Conservation (phyloP, 31 red algal genomes). For the Asparagopsis taxiformis region DNA sequence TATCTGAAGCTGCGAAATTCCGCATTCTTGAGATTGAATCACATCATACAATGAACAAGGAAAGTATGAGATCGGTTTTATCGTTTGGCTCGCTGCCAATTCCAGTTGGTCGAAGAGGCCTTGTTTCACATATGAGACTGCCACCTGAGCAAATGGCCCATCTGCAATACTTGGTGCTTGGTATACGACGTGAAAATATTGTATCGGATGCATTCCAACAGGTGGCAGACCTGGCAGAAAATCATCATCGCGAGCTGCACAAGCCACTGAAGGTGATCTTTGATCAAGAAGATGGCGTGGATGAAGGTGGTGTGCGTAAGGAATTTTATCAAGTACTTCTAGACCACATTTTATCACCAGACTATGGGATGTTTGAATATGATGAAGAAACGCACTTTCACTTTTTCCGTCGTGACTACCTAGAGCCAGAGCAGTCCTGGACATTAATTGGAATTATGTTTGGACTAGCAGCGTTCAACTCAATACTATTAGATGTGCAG, state of each 20-base stretch:
- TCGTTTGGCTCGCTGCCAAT: constrained; percentile 59
- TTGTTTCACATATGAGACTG: constrained; percentile 47
- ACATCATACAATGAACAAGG: constrained; percentile 62
- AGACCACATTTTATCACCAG: constrained; percentile 81
- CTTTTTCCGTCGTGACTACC: constrained; percentile 77
- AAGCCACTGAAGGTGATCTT: constrained; percentile 91
- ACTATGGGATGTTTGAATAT: constrained; percentile 94
- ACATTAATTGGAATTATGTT: constrained; percentile 84
- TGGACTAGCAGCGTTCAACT: constrained; percentile 91
- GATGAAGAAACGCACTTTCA: constrained; percentile 78
- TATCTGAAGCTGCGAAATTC: constrained; percentile 81
- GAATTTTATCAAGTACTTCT: constrained; percentile 91
- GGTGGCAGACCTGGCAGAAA: constrained; percentile 50
- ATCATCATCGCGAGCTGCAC: constrained; percentile 71
- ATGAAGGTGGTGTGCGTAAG: constrained; percentile 92
- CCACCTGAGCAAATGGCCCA: constrained; percentile 58
- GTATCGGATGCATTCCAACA: constrained; percentile 74
- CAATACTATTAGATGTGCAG: constrained; percentile 83
- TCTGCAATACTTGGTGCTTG: constrained; percentile 64
- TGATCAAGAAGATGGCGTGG: constrained; percentile 84
- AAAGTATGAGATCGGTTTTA: constrained; percentile 68
- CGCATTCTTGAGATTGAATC: constrained; percentile 80
- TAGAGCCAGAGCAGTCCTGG: constrained; percentile 73
- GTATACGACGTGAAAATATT: constrained; percentile 80
- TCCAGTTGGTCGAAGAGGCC: constrained; percentile 38